Evolutionary conservation across 805 yeast species (phyloP), one percentile per base, ranked within the genome.

Genomic region (Candida quercuum): DNA sequence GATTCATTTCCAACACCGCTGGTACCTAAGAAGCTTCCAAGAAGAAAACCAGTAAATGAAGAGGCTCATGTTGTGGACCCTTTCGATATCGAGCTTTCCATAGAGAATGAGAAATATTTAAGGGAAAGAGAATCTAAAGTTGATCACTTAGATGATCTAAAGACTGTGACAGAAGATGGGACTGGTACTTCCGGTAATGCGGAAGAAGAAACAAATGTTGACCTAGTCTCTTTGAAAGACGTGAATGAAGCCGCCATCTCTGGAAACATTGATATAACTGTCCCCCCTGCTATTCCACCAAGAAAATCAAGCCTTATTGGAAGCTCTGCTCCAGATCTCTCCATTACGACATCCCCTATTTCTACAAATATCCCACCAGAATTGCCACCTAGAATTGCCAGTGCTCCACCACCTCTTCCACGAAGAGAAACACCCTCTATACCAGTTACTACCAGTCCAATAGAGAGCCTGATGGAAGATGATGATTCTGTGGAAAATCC

Each of bases 41-140:
- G 42, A 36, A 33, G 54, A 35, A 52, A 51, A 21, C 56, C 55
- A 5, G 51, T 51, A 2, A 34, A 32, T 11, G 46, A 41, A 26
- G 46, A 43, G 5, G 16, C 6, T 26, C 4, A 5, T 5, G 29
- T 6, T 14, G 6, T 6, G 8, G 9, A 26, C 6, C 18, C 5
- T 9, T 26, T 26, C 11, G 29, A 26, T 26, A 14, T 6, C 14
- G 27, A 24, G 27, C 27, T 28, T 11, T 16, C 18, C n/a, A 10
- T 5, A 28, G 12, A 17, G 12, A 16, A 17, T 11, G 7, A 12
- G 20, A 28, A 28, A 17, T 6, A 14, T 6, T 17, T 28, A 10
- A 17, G n/a, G n/a, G n/a, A n/a, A n/a, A n/a, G n/a, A n/a, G n/a
- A n/a, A n/a, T n/a, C n/a, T n/a, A n/a, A n/a, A n/a, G n/a, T n/a